Evolutionary conservation across 139 green algal genomes (phyloP), one percentile per base, ranked within the genome.

Genomic region (Chlamydomonas applanata): DNA sequence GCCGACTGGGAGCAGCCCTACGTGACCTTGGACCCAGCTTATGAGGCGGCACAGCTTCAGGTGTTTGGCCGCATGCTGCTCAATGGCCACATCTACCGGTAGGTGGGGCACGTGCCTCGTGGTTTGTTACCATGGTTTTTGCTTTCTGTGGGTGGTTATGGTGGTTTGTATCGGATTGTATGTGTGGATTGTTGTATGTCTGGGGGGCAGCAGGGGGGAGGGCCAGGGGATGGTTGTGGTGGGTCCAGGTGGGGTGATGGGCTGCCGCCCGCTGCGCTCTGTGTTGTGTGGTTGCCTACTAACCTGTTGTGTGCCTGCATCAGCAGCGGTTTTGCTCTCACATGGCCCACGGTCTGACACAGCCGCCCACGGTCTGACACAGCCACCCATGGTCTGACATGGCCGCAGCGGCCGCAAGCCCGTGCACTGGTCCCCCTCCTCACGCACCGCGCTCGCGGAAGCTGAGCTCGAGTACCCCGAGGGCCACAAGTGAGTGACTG

Each of bases 401-500:
- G 5, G 34, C 27, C 63, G 68, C 27, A 74, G 70, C 1, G 95
- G 95, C 40, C 85, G 84, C 52, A 99, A 99, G 87, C 96, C 96
- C 13, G 95, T 99, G 59, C 92, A 99, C 87, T 99, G 96, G 96
- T 95, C 86, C 64, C 96, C 96, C 62, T 96, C 87, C 73, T 95
- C 87, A 20, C 82, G 85, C 45, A 99, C 96, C 22, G 96, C 96
- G 0, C 89, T 99, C 24, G 96, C 96, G 16, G 96, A 99, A 79
- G 94, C 96, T 1, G 96, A 99, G 86, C 90, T 99, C 36, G 96
- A 99, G 81, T 99, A 99, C 78, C 96, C 96, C 0, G 95, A 98
- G 65, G 94, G 93, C 25, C 96, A 99, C 89, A 93, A 83, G 33
- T 78, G 52, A 56, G 69, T 16, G 16, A n/a, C n/a, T n/a, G n/a